phyloP scores from a whole-genome alignment of 2,329 filamentous ascomycete species.

The Paramyrothecium roridum region DNA sequence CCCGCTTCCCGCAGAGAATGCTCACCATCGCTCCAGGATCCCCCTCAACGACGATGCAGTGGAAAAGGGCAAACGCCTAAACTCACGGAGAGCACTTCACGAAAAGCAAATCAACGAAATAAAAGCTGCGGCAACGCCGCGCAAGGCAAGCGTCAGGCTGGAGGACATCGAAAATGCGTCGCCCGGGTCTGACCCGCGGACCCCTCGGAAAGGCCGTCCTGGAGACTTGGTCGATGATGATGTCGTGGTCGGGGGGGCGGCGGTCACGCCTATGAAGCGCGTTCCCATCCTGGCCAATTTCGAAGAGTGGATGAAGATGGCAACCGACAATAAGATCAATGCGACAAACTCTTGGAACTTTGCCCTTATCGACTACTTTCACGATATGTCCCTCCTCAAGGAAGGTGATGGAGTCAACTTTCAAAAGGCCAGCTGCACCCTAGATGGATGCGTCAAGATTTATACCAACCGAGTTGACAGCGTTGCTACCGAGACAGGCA shows the following conservation, averaged over 20 bases:
- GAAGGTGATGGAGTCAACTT: constrained; percentile 98
- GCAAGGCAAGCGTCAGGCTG: constrained; percentile 59
- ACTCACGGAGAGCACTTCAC: constrained; percentile 83
- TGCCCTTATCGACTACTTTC: constrained; percentile 98
- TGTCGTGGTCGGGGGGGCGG: constrained; percentile 66
- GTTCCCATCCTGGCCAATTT: constrained; percentile 96
- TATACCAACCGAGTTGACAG: constrained; percentile 98
- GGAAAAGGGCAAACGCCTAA: constrained; percentile 84
- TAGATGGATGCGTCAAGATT: constrained; percentile 98
- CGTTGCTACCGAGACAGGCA: constrained; percentile 94
- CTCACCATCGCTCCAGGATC: constrained; percentile 55
- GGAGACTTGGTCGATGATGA: constrained; percentile 53
- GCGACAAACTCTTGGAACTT: constrained; percentile 99
- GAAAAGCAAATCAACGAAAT: constrained; percentile 92
- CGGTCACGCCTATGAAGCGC: constrained; percentile 92
- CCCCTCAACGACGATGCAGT: constrained; percentile 93
- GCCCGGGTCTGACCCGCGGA: constrained; percentile 52
- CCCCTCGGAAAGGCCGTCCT: constrained; percentile 39
- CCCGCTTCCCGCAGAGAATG: constrained; percentile 2
- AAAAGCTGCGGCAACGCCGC: constrained; percentile 66
- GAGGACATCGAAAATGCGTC: constrained; percentile 57
- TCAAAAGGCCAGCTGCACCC: constrained; percentile 94
- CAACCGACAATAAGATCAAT: constrained; percentile 99
- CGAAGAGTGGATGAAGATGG: constrained; percentile 99
- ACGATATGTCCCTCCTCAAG: constrained; percentile 96